These are phyloP conservation scores for Epichloe glyceriae DNA, from an alignment of 2,329 filamentous ascomycete genomes.

Conservation along the genomic window DNA sequence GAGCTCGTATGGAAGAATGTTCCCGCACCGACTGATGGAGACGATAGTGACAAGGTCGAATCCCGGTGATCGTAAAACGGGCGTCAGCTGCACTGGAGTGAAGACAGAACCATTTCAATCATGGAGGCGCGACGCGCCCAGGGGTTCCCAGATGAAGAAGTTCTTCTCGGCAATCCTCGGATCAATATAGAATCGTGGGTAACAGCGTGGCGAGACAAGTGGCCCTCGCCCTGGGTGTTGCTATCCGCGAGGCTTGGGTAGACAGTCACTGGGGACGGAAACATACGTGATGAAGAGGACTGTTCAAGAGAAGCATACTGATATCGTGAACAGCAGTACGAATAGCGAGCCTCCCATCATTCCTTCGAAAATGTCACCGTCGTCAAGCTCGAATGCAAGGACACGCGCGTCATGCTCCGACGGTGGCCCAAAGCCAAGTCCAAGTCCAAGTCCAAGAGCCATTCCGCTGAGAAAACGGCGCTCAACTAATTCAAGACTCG, in stretches of 20 bases:
- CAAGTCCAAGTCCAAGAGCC: background rate
- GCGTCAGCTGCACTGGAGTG: slow-evolving; percentile 48
- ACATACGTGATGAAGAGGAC: background rate
- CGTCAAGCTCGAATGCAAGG: background rate
- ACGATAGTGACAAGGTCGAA: slow-evolving; percentile 47
- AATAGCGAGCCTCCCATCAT: background rate
- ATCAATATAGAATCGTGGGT: slow-evolving; percentile 56
- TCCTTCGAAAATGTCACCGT: background rate
- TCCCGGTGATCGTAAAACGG: slow-evolving; percentile 44
- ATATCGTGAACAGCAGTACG: background rate
- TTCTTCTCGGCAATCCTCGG: slow-evolving; percentile 43
- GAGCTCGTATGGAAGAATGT: slow-evolving; percentile 39
- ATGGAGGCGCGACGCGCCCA: slow-evolving; percentile 58
- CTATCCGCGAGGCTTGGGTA: slow-evolving; percentile 42
- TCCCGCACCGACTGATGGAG: slow-evolving; percentile 39
- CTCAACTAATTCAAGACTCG: background rate
- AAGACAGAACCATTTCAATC: slow-evolving; percentile 48
- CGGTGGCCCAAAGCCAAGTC: background rate
- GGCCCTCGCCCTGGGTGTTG: slow-evolving; percentile 51
- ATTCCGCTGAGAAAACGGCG: background rate
- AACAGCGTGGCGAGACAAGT: slow-evolving; percentile 65
- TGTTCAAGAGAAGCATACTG: background rate
- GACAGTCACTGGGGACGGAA: slow-evolving; percentile 8
- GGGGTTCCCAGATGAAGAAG: slow-evolving; percentile 56
- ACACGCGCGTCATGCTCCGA: background rate